Conservation (phyloP, 2,329 filamentous ascomycete genomes). For the Coleophoma cylindrospora region DNA sequence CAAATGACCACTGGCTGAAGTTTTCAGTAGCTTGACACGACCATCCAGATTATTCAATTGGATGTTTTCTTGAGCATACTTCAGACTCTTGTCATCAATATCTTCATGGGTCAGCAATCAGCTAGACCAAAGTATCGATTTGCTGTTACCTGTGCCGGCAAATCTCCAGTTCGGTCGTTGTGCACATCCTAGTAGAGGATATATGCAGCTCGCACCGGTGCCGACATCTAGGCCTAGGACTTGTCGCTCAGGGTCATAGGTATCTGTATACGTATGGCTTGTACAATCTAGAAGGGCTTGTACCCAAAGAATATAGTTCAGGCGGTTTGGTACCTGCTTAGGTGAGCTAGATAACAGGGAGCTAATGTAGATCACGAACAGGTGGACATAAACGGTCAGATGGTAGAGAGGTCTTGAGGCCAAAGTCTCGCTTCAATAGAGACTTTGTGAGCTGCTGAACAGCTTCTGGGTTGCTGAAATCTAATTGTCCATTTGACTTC, state of each 20-base stretch:
- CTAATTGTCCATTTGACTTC: slow-evolving; percentile 54
- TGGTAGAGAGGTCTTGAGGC: slow-evolving; percentile 64
- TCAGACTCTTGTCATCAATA: slow-evolving; percentile 66
- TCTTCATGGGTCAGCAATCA: slow-evolving; percentile 42
- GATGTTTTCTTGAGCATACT: slow-evolving; percentile 64
- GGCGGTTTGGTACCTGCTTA: slow-evolving; percentile 53
- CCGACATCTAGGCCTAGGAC: slow-evolving; percentile 78
- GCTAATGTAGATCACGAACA: slow-evolving; percentile 37
- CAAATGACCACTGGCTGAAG: slow-evolving; percentile 45
- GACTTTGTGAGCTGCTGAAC: slow-evolving; percentile 79
- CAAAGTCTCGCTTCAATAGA: slow-evolving; percentile 72
- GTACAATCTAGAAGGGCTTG: slow-evolving; percentile 71
- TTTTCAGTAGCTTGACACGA: slow-evolving; percentile 60
- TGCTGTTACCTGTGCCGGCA: slow-evolving; percentile 54
- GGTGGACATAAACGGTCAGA: slow-evolving; percentile 81
- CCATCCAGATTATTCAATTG: slow-evolving; percentile 56
- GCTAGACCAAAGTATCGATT: not conserved
- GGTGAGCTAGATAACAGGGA: not conserved
- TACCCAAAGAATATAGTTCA: slow-evolving; percentile 90
- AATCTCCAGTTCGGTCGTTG: slow-evolving; percentile 69
- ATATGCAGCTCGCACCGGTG: slow-evolving; percentile 87
- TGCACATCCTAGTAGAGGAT: slow-evolving; percentile 73
- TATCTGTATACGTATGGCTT: slow-evolving; percentile 33
- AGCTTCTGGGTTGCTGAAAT: slow-evolving; percentile 75
- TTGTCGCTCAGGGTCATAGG: slow-evolving; percentile 47